Evolutionary conservation across 2,329 filamentous ascomycete genomes (phyloP).

Genomic region (Trichoderma guizhouense): DNA sequence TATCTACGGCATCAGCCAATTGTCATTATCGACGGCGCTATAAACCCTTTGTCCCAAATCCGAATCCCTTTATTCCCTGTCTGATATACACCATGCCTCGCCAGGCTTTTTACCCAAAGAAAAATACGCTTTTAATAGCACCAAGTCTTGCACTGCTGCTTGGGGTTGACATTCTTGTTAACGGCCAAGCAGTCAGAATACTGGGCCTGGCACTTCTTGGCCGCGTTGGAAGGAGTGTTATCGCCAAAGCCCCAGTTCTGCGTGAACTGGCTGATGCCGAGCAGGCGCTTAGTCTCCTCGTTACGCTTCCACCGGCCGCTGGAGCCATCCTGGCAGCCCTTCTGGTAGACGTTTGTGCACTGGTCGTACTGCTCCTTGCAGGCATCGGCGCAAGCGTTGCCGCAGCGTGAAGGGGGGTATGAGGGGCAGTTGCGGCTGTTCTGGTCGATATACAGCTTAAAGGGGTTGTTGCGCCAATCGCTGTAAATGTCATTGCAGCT

Average conservation of each 20-base stretch:
- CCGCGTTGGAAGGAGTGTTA: slow-evolving; percentile 32
- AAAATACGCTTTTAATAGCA: slow-evolving; percentile 26
- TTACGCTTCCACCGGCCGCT: slow-evolving; percentile 28
- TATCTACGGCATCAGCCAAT: not conserved
- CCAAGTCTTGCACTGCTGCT: slow-evolving; percentile 40
- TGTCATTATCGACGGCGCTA: not conserved
- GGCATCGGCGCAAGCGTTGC: slow-evolving; percentile 47
- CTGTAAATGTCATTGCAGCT: slow-evolving; percentile 51
- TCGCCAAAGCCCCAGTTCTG: slow-evolving; percentile 29
- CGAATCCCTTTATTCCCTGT: not conserved
- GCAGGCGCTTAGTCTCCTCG: slow-evolving; percentile 24
- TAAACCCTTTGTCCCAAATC: not conserved
- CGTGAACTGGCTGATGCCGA: slow-evolving; percentile 4
- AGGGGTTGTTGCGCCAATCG: slow-evolving; percentile 43
- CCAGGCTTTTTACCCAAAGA: not conserved
- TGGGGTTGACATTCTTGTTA: slow-evolving; percentile 39
- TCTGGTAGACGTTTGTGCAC: slow-evolving; percentile 47
- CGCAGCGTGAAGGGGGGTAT: slow-evolving; percentile 38
- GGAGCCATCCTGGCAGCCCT: slow-evolving; percentile 42
- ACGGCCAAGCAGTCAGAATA: slow-evolving; percentile 45
- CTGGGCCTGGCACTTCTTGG: slow-evolving; percentile 47
- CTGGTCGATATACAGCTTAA: slow-evolving; percentile 50
- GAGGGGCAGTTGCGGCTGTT: slow-evolving; percentile 43
- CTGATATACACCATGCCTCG: not conserved
- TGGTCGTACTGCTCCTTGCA: slow-evolving; percentile 51